Evolutionary conservation across 345 rosid species (phyloP).

Genomic region (Boechera stricta): DNA sequence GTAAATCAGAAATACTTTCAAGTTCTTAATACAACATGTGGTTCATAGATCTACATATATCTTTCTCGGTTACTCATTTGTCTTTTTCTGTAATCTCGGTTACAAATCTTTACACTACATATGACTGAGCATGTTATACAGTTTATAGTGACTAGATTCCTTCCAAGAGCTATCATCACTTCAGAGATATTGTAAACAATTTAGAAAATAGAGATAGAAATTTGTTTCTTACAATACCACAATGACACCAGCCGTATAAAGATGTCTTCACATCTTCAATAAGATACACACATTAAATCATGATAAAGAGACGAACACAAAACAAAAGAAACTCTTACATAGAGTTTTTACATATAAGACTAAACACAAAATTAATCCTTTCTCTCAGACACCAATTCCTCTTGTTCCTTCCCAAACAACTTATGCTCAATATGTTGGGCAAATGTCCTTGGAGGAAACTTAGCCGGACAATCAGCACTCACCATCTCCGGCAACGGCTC

Average conservation of each 20-base stretch:
- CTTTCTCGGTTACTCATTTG: neutral
- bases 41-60: constrained; percentile 6
- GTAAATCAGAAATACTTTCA: constrained; percentile 38
- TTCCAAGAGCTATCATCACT: neutral
- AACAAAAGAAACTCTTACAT: neutral
- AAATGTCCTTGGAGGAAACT: constrained; percentile 91
- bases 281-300: constrained; percentile 3
- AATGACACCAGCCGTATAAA: neutral
- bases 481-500: constrained; percentile 77
- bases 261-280: constrained; percentile 5
- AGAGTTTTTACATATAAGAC: constrained; percentile 6
- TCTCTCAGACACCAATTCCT: constrained; percentile 43
- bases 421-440: constrained; percentile 84
- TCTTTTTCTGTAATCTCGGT: too few relatives aligned
- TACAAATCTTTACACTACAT: too few relatives aligned
- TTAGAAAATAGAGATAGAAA: neutral
- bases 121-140: neutral
- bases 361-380: neutral
- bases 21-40: constrained; percentile 33
- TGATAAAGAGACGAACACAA: neutral
- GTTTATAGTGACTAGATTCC: neutral
- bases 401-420: constrained; percentile 71
- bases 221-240: neutral
- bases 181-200: neutral
- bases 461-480: constrained; percentile 66